Evolutionary conservation across 768 basidiomycete genomes (phyloP).

Genomic region (Xerocomellus dryophilus): DNA sequence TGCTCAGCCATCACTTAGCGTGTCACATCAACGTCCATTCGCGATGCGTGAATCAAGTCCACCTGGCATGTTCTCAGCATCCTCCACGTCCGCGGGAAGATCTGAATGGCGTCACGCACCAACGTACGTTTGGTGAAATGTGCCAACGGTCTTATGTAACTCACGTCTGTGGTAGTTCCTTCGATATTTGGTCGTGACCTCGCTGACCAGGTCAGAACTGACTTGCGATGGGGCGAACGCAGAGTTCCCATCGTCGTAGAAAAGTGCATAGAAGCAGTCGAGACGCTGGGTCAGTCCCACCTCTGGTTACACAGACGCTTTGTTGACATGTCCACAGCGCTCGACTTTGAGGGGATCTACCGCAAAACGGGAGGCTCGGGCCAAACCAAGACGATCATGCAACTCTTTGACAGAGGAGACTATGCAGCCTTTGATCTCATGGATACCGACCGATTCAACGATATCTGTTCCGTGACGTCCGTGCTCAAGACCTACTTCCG

Average conservation of each 20-base stretch:
- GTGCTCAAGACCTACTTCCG: constrained; percentile 97
- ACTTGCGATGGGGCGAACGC: constrained; percentile 56
- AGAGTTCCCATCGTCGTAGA: constrained; percentile 85
- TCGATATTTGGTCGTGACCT: constrained; percentile 94
- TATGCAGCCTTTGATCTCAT: constrained; percentile 84
- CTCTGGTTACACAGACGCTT: not conserved
- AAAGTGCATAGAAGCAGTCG: constrained; percentile 95
- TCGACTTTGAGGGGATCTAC: constrained; percentile 98
- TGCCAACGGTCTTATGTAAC: constrained; percentile 14
- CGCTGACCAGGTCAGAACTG: constrained; percentile 74
- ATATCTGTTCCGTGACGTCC: constrained; percentile 94
- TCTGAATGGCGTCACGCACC: constrained; percentile 24
- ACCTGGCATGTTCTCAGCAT: constrained; percentile 62
- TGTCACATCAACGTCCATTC: constrained; percentile 87
- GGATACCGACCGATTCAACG: constrained; percentile 90
- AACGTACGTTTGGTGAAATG: constrained; percentile 6
- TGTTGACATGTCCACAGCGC: constrained; percentile 45
- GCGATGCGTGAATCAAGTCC: constrained; percentile 73
- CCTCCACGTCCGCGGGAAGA: constrained; percentile 33
- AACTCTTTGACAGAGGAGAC: constrained; percentile 91
- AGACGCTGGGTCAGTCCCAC: constrained; percentile 62
- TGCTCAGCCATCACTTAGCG: constrained; percentile 39
- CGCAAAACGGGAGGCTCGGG: constrained; percentile 94
- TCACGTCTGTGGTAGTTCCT: constrained; percentile 48
- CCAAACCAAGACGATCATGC: constrained; percentile 90